Conservation (phyloP, 2,329 filamentous ascomycete species). For the Plectosphaerella sp. region DNA sequence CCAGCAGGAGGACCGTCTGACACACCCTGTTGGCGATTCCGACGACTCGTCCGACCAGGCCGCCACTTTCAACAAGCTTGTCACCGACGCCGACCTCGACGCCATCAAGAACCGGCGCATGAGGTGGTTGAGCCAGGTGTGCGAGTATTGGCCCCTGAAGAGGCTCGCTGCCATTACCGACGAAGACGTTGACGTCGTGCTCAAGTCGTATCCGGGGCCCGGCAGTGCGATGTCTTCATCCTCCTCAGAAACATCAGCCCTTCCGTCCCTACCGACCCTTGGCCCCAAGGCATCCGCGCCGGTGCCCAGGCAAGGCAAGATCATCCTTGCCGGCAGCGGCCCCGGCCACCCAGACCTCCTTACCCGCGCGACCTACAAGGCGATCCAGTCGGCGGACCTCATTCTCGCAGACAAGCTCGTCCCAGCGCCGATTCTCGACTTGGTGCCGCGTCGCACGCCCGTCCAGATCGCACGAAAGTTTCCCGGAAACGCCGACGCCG, state of each 20-base stretch:
- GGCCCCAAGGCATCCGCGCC: conserved; percentile 14
- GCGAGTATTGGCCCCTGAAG: conserved; percentile 95
- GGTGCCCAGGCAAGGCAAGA: conserved; percentile 50
- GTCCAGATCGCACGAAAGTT: conserved; percentile 96
- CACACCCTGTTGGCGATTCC: conserved; percentile 23
- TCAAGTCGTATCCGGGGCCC: conserved; percentile 61
- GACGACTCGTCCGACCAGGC: conserved; percentile 70
- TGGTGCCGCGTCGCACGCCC: conserved; percentile 84
- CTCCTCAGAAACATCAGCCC: neutral
- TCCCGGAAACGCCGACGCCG: conserved; percentile 90
- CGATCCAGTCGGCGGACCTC: conserved; percentile 71
- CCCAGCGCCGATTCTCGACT: conserved; percentile 76
- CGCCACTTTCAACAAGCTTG: conserved; percentile 77
- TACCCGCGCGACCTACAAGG: conserved; percentile 75
- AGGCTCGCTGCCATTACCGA: conserved; percentile 77
- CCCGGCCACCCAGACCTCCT: conserved; percentile 91
- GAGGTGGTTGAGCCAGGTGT: conserved; percentile 92
- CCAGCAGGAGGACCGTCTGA: conserved; percentile 65
- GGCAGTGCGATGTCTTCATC: too few relatives aligned
- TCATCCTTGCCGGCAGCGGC: conserved; percentile 87
- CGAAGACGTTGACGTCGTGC: conserved; percentile 69
- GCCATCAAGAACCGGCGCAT: conserved; percentile 76
- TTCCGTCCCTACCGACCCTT: conserved; percentile 9
- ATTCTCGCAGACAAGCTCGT: conserved; percentile 84
- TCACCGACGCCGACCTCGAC: conserved; percentile 68